phyloP scores from a whole-genome alignment of 345 rosid genomes.

The Excoecaria cochinchinensis region DNA sequence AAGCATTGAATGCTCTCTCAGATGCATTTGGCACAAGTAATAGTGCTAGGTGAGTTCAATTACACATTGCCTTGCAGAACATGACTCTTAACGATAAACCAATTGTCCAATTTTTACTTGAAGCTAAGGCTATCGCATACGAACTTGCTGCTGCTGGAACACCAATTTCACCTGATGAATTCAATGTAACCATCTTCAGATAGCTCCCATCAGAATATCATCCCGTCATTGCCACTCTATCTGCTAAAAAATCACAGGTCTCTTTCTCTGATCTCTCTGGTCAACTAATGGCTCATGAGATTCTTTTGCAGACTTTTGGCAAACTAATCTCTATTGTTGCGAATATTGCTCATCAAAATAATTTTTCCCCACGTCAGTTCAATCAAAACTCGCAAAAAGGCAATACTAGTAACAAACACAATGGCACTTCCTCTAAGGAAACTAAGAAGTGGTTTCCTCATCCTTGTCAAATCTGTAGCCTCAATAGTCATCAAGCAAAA shows the following conservation, averaged over 20 bases:
- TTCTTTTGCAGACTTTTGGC: background rate
- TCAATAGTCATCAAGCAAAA: too few relatives aligned
- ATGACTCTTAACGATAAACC: background rate
- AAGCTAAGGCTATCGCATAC: background rate
- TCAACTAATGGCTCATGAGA: background rate
- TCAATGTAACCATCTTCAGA: background rate
- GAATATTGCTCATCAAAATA: background rate
- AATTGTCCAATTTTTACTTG: background rate
- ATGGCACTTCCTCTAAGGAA: too few relatives aligned
- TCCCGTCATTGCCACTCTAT: background rate
- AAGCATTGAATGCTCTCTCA: background rate
- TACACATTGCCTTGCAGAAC: background rate
- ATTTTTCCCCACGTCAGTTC: background rate
- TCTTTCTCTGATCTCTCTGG: constrained; percentile 1
- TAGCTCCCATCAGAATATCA: background rate
- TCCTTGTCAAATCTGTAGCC: too few relatives aligned
- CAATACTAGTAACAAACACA: background rate
- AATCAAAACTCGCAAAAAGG: background rate
- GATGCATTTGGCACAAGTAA: background rate
- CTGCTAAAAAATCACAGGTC: background rate
- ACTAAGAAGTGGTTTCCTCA: too few relatives aligned
- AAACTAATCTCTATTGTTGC: background rate
- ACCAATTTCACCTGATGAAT: background rate
- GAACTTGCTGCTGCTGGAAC: background rate
- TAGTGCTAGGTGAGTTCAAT: background rate